Base-by-base conservation (phyloP, 148 eudicot species). In the Talinum fruticosum region DNA sequence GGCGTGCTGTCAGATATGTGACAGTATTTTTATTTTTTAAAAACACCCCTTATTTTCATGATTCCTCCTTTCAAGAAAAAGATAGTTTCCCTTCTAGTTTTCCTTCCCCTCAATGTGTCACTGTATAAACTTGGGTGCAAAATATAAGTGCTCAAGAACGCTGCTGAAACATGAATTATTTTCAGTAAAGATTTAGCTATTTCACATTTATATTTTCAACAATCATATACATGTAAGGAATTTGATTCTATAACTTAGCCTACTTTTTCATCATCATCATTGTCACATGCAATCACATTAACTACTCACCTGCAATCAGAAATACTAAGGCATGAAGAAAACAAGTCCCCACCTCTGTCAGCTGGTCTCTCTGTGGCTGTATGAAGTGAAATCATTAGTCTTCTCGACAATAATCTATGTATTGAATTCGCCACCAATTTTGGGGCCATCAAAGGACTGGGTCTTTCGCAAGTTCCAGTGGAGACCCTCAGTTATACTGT, bases 381-480 rank as follows among this genome's bases (percentile, higher is more conserved):
- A 18, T 62, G 10, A 61, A 10, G 29, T 13, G 13, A 8, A 1
- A 62, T 10, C 15, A 28, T 33, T 26, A 28, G 18, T 62, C 33
- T 28, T 62, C 18, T 59, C 1, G 16, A 28, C 26, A 33, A 62
- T 26, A 26, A 21, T n/a, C n/a, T 59, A 23, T 23, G 64, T n/a
- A 23, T 24, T 59, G 28, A 59, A 59, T 82, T 41, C 66, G 38
- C 45, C 75, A 47, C 73, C 35, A 21, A 71, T 5, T 71, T 78
- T 82, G 32, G 98, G 97, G 38, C 96, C 99, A 29, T 92, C 99
- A 45, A 79, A 87, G 14, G 87, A 78, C 79, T 95, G 99, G 8
- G 87, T 91, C 84, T 92, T 95, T 87, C 99, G 88, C 84, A 92
- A 80, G 80, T 95, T 95, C 99, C 99, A 95, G 70, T 95, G 97